Conservation (phyloP, 108 stramenopile species). For the Nitzschia sp. region DNA sequence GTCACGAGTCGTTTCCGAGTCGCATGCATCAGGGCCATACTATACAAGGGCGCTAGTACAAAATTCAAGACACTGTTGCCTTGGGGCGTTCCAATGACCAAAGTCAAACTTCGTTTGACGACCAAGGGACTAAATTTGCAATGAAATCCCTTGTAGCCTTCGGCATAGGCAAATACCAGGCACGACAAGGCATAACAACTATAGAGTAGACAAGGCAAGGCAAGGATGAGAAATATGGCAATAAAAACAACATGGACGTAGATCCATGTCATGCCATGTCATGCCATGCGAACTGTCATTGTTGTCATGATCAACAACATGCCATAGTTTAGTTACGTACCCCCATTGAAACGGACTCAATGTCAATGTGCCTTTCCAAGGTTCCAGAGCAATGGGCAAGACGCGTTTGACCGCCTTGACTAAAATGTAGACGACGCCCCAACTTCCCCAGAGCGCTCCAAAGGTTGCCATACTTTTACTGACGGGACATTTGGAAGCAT, state of each 20-base stretch:
- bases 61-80: constrained; percentile 33
- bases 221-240: not conserved
- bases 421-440: constrained; percentile 87
- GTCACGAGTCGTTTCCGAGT: constrained; percentile 86
- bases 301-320: too few relatives aligned
- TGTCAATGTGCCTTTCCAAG: constrained; percentile 59
- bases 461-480: constrained; percentile 9
- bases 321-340: constrained; percentile 49
- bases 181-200: constrained; percentile 71
- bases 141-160: constrained; percentile 98
- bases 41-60: constrained; percentile 88
- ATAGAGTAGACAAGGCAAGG: constrained; percentile 8
- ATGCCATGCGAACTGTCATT: not conserved
- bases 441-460: constrained; percentile 80
- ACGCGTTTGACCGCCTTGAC: constrained; percentile 86
- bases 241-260: not conserved
- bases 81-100: constrained; percentile 44
- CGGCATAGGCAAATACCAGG: constrained; percentile 88
- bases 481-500: constrained; percentile 4
- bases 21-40: constrained; percentile 94
- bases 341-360: constrained; percentile 69
- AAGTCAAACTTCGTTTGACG: constrained; percentile 87
- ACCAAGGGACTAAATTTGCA: constrained; percentile 93
- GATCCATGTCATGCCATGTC: not conserved
- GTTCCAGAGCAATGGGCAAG: constrained; percentile 92